These are phyloP conservation scores for Xylaria sp. DNA, from an alignment of 2,329 filamentous ascomycete species.

Conservation along the genomic window DNA sequence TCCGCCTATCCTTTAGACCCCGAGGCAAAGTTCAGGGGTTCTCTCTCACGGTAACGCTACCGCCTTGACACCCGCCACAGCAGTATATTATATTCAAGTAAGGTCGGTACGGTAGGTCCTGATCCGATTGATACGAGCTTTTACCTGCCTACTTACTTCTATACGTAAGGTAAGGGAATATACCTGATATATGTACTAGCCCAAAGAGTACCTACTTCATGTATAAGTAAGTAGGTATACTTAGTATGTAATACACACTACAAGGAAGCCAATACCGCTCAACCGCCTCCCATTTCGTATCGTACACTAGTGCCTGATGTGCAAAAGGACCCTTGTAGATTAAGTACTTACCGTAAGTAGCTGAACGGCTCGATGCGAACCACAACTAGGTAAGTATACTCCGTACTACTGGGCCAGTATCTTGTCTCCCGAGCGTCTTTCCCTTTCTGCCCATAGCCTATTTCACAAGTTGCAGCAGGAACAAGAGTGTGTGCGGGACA, in stretches of 20 bases:
- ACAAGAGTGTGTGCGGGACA: conserved; percentile 27
- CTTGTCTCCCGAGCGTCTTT: not conserved
- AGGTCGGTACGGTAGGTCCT: too few relatives aligned
- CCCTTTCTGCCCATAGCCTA: not conserved
- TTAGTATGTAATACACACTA: not conserved
- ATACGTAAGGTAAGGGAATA: too few relatives aligned
- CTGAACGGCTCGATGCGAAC: conserved; percentile 12
- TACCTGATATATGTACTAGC: too few relatives aligned
- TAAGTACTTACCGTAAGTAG: not conserved
- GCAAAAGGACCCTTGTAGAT: conserved; percentile 15
- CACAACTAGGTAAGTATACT: not conserved
- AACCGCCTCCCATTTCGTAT: not conserved
- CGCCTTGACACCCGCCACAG: too few relatives aligned
- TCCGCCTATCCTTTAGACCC: not conserved
- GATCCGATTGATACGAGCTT: too few relatives aligned
- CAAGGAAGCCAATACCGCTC: not conserved
- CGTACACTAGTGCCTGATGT: not conserved
- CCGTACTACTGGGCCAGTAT: not conserved
- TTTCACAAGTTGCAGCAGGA: not conserved
- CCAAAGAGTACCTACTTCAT: too few relatives aligned
- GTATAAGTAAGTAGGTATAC: too few relatives aligned
- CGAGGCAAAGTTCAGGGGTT: not conserved
- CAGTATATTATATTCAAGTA: too few relatives aligned
- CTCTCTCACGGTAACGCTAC: not conserved
- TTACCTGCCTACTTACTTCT: too few relatives aligned